Evolutionary conservation across 75 land plant species (phyloP).

Genomic region (Isoetes taiwanensis): DNA sequence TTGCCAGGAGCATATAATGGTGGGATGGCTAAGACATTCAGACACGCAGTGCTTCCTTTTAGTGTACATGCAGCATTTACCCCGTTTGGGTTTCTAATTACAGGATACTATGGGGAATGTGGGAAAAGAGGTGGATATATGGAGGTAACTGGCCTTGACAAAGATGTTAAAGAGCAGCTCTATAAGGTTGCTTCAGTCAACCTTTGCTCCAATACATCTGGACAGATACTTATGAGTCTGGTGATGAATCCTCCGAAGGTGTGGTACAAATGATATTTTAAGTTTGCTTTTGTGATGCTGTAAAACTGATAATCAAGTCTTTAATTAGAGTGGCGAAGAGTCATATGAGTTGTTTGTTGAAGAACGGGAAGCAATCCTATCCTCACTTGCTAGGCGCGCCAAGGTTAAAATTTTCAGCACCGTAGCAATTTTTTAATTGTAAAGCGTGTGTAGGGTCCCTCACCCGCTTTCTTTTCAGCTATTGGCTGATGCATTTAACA

Average conservation of each 20-base stretch:
- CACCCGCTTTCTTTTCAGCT: constrained; percentile 30
- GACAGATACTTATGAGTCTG: constrained; percentile 94
- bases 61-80: too few relatives aligned
- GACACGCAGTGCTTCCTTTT: too few relatives aligned
- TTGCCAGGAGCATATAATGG: too few relatives aligned
- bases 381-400: constrained; percentile 88
- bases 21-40: too few relatives aligned
- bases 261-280: background rate
- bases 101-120: constrained; percentile 98
- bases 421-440: background rate
- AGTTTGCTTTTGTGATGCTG: background rate
- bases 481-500: constrained; percentile 77
- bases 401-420: constrained; percentile 36
- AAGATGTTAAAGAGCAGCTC: constrained; percentile 73
- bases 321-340: constrained; percentile 75
- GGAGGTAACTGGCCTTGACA: constrained; percentile 82
- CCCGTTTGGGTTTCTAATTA: background rate
- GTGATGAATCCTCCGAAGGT: constrained; percentile 99
- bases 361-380: constrained; percentile 78
- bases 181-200: constrained; percentile 95
- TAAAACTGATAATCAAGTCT: constrained; percentile 3
- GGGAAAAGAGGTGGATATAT: constrained; percentile 98
- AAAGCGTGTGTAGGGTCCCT: background rate
- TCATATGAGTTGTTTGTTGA: constrained; percentile 52
- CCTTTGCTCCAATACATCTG: constrained; percentile 88